Evolutionary conservation across 768 basidiomycete species (phyloP).

Genomic region (Lentinula boryana): DNA sequence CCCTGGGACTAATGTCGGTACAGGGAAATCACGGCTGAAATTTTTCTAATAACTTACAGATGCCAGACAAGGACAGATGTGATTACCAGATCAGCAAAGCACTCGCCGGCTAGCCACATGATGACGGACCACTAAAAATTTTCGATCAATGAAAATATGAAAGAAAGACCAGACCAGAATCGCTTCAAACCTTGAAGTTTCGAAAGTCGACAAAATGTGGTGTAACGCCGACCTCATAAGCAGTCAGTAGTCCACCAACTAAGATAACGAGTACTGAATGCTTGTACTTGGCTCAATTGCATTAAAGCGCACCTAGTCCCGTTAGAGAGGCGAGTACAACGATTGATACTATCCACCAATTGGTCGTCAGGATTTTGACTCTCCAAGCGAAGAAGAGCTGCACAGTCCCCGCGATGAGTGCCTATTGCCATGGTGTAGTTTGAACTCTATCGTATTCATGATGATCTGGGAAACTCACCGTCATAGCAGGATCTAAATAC

Average conservation of each 20-base stretch:
- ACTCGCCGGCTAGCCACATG: conserved; percentile 31
- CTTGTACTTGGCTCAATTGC: not conserved
- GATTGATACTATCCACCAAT: conserved; percentile 17
- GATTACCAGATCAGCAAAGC: conserved; percentile 29
- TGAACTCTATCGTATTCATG: not conserved
- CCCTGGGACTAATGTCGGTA: not conserved
- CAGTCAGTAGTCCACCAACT: conserved; percentile 30
- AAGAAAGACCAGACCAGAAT: not conserved
- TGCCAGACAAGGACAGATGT: conserved; percentile 29
- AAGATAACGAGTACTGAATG: not conserved
- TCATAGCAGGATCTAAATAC: conserved; percentile 33
- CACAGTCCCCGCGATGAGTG: conserved; percentile 35
- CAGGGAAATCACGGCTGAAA: not conserved
- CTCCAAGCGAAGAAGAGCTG: conserved; percentile 45
- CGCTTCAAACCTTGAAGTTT: conserved; percentile 22
- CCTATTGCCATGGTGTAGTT: conserved; percentile 20
- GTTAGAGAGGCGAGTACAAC: conserved; percentile 19
- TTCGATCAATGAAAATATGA: not conserved
- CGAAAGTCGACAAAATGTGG: conserved; percentile 26
- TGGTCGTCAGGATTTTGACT: conserved; percentile 27
- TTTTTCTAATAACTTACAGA: conserved; percentile 19
- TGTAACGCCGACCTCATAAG: conserved; percentile 22
- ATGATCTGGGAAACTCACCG: conserved; percentile 21
- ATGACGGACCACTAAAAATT: conserved; percentile 19
- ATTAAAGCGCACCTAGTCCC: conserved; percentile 19